Evolutionary conservation across 2,329 filamentous ascomycete species (phyloP), one percentile per base, ranked within the genome.

Genomic region (Aspergillus spinulosporus): DNA sequence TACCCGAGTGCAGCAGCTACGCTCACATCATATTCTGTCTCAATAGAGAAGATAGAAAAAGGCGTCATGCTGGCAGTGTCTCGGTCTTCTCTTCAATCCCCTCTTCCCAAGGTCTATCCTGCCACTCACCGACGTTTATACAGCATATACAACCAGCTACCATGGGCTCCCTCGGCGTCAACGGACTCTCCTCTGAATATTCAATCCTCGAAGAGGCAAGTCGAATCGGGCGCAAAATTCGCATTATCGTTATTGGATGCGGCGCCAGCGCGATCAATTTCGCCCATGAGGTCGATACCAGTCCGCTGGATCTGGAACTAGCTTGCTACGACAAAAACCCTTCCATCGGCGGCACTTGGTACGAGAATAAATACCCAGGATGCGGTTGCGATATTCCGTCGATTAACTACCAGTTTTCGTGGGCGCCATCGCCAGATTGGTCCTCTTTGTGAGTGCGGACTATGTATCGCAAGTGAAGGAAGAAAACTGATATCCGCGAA

Each of bases 321-420:
- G 36, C 40, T 7, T 64, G 63, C 32, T 57, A 70, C 48, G 68
- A 70, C 21, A 70, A 67, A 49, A 71, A 71, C 15, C 45, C 59
- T 1, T 63, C 65, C 40, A 52, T 71, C 34, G 68, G 68, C 14
- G 68, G 68, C 6, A 71, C 68, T 6, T 71, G 68, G 68, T 64
- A 62, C 28, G 67, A 71, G 47, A 71, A 71, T 46, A 52, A 58
- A 43, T 73, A 73, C 48, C 71, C 71, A 5, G 69, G 69, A 2
- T 70, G 66, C 37, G 67, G 62, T 3, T 71, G 66, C 52, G 66
- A 66, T 68, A 61, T 66, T 11, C 53, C 53, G 12, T 36, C 28
- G 2, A 15, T 45, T 4, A 50, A 44, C 15, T 51, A 56, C n/a
- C 39, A 44, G 12, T 51, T 28, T 12, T 29, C 40, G 1, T 57